A percentile compares a stretch with the other conserved stretches of the same genome.
These are phyloP conservation scores for Penicillium glabrum DNA, from an alignment of 2,329 filamentous ascomycete genomes.

Conservation along the genomic window DNA sequence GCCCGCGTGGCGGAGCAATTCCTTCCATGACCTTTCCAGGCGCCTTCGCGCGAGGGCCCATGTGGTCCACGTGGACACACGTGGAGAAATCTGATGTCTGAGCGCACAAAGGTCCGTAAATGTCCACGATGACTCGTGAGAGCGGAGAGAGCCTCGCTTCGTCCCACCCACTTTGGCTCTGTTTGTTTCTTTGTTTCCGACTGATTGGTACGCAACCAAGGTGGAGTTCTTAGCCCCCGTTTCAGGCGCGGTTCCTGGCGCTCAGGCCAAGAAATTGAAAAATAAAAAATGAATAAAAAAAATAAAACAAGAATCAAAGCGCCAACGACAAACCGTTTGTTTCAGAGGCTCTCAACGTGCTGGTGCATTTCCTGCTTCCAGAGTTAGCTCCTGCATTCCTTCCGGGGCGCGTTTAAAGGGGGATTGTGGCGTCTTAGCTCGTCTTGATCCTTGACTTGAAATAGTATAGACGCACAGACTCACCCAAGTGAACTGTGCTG, in stretches of 20 bases:
- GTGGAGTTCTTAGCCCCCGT: background rate
- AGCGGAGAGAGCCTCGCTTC: constrained; percentile 9
- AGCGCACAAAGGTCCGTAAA: constrained; percentile 9
- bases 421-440: background rate
- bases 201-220: background rate
- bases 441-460: background rate
- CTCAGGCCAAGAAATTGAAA: background rate
- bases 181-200: background rate
- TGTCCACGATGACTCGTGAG: background rate
- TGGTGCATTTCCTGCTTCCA: background rate
- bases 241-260: background rate
- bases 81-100: constrained; percentile 27
- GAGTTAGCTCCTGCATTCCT: background rate
- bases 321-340: background rate
- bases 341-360: background rate
- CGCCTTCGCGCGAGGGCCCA: constrained; percentile 28
- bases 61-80: constrained; percentile 38
- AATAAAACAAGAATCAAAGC: background rate
- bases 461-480: background rate
- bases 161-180: constrained; percentile 2
- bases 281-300: background rate
- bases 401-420: background rate
- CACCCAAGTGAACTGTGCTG: background rate
- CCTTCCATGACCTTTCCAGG: constrained; percentile 29
- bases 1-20: constrained; percentile 8